A percentile compares a stretch with the other conserved stretches of the same genome.
These are phyloP conservation scores for Fusarium ambrosium DNA, from an alignment of 2,329 filamentous ascomycete species.

Conservation along the genomic window DNA sequence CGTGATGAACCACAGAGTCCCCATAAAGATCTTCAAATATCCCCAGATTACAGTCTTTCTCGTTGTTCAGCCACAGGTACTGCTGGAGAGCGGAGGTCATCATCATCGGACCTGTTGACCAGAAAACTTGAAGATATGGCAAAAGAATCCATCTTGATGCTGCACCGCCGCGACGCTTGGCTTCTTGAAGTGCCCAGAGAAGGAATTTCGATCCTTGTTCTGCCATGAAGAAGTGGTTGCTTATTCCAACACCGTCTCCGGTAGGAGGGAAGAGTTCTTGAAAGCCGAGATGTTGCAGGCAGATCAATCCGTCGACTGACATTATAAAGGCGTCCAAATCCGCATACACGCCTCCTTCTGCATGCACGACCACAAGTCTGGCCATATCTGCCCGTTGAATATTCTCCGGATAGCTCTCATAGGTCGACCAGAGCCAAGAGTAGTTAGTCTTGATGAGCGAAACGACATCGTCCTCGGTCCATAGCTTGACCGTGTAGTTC, in stretches of 20 bases:
- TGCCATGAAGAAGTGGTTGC: slow-evolving; percentile 18
- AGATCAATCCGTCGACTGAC: not conserved
- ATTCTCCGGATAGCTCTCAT: not conserved
- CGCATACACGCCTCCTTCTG: slow-evolving; percentile 2
- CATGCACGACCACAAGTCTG: slow-evolving; percentile 4
- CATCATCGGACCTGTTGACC: slow-evolving; percentile 18
- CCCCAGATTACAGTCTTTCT: not conserved
- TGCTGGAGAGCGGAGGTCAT: not conserved
- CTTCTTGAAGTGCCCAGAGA: slow-evolving; percentile 7
- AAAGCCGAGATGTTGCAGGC: not conserved
- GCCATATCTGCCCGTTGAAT: slow-evolving; percentile 5
- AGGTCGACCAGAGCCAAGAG: not conserved
- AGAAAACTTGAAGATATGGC: slow-evolving; percentile 4
- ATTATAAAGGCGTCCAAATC: slow-evolving; percentile 7
- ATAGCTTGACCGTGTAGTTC: slow-evolving; percentile 4
- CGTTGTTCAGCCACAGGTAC: not conserved
- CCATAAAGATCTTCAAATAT: not conserved
- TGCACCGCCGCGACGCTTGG: not conserved
- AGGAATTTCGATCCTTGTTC: slow-evolving; percentile 1
- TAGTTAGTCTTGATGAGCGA: not conserved
- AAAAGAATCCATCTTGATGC: not conserved
- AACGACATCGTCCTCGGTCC: not conserved
- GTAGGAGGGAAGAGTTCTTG: not conserved
- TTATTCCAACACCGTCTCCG: not conserved
- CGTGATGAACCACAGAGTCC: slow-evolving; percentile 3